A percentile compares a stretch with the other conserved stretches of the same genome.
Conservation (phyloP, 2,329 filamentous ascomycete species). For the Nannizzia gypsea region DNA sequence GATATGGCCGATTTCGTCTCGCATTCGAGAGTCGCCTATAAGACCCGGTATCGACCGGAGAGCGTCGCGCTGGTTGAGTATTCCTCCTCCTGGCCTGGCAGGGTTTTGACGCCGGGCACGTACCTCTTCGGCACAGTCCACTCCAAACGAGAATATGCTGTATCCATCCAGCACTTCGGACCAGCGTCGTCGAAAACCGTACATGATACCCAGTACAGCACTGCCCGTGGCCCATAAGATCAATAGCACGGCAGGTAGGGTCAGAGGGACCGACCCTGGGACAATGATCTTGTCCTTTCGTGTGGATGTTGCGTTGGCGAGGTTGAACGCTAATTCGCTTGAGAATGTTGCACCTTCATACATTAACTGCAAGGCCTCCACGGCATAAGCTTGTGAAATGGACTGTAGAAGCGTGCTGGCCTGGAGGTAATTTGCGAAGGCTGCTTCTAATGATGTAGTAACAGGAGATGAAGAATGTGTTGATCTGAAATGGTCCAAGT, state of each 20-base stretch:
- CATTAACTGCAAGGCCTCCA: slow-evolving; percentile 7
- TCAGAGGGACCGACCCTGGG: background rate
- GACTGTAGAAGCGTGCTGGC: background rate
- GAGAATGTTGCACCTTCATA: slow-evolving; percentile 2
- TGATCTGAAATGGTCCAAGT: background rate
- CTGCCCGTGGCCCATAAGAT: slow-evolving; percentile 10
- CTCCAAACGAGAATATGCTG: slow-evolving; percentile 11
- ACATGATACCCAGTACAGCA: slow-evolving; percentile 8
- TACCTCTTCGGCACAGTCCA: background rate
- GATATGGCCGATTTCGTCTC: background rate
- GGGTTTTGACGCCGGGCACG: background rate
- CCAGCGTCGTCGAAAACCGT: slow-evolving; percentile 11
- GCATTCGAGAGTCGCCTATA: background rate
- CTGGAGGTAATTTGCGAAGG: background rate
- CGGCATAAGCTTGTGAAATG: slow-evolving; percentile 8
- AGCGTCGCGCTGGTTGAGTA: background rate
- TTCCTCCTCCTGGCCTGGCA: background rate
- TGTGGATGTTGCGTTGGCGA: background rate
- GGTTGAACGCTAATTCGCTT: background rate
- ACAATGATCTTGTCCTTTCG: background rate
- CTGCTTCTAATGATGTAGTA: background rate
- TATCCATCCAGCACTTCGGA: slow-evolving; percentile 11
- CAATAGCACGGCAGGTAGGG: background rate
- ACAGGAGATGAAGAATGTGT: background rate
- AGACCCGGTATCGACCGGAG: background rate